Evolutionary conservation across 2,329 filamentous ascomycete genomes (phyloP), one percentile per base, ranked within the genome.

Genomic region (Colletotrichum godetiae): DNA sequence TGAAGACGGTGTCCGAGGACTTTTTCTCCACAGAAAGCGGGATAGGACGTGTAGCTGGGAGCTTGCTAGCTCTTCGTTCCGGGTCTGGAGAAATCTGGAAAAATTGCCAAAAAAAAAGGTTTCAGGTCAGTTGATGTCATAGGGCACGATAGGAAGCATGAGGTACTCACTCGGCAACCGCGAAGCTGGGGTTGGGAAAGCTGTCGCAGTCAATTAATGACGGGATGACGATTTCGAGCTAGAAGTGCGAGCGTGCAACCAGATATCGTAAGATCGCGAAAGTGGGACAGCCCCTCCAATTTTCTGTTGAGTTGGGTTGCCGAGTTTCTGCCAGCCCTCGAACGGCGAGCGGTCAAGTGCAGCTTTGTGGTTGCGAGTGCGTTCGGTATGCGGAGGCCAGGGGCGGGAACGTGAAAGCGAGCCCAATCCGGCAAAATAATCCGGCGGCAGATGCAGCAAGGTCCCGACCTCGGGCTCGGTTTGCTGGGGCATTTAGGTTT

Each of bases 221-320:
- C 37, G 61, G 37, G 27, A 27, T 37, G 22, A 59, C 13, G 19
- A 56, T 29, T 13, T 55, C 15, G 15, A 56, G 29, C 49, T 31
- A 10, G 27, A 52, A 37, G 33, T 56, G 70, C 70, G 55, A 60
- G 46, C 46, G 24, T 31, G 27, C 59, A 64, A 60, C 60, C 61
- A 66, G 56, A 73, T 73, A 71, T 73, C 67, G 56, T 73, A 66
- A 57, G 71, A 66, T 71, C 60, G 67, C 56, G 61, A 64, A 64
- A 53, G 67, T 61, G 70, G 70, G 67, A 73, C 56, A 37, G 37
- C 67, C 71, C 71, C 71, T 73, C 67, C 71, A 49, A 71, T 71
- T 73, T 73, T 73, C 70, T 73, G 71, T 73, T 71, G 71, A 73
- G 67, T 52, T 71, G 71, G 70, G 61, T 52, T 37, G 56, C 56